These are phyloP conservation scores for Debaryomyces subglobosus DNA, from an alignment of 1,139 yeast genomes.

Conservation along the genomic window DNA sequence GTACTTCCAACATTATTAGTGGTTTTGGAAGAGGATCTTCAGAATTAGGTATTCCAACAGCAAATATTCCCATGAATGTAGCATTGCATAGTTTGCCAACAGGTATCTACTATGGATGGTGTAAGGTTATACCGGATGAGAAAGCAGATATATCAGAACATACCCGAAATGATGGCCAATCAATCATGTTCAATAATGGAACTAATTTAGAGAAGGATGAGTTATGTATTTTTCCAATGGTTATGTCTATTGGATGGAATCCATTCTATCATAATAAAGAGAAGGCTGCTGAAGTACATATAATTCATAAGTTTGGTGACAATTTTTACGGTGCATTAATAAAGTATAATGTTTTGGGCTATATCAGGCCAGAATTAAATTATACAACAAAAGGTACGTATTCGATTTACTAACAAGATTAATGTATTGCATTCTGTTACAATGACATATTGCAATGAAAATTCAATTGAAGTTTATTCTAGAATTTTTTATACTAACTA, in stretches of 20 bases:
- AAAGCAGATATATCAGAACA: constrained; percentile 15
- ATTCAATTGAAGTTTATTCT: neutral
- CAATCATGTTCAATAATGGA: constrained; percentile 66
- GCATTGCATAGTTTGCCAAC: constrained; percentile 55
- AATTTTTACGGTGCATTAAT: constrained; percentile 85
- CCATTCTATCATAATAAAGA: constrained; percentile 83
- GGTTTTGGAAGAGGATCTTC: constrained; percentile 97
- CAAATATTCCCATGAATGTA: constrained; percentile 74
- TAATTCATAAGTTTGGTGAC: constrained; percentile 68
- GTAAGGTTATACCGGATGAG: constrained; percentile 39
- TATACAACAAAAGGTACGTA: constrained; percentile 65
- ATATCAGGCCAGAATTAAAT: constrained; percentile 86
- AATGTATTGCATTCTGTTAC: constrained; percentile 45
- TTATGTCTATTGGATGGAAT: constrained; percentile 94
- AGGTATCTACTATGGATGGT: constrained; percentile 93
- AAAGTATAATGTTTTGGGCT: constrained; percentile 75
- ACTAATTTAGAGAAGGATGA: constrained; percentile 38
- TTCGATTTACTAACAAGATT: neutral
- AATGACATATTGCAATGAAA: too few relatives aligned
- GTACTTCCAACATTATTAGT: constrained; percentile 62
- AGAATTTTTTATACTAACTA: constrained; percentile 17
- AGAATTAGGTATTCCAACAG: constrained; percentile 94
- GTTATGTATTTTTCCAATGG: constrained; percentile 73
- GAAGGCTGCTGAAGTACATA: constrained; percentile 85
- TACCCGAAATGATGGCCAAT: constrained; percentile 46